These are phyloP conservation scores for Chaetomium sp. DNA, from an alignment of 2,329 filamentous ascomycete species.

Conservation along the genomic window DNA sequence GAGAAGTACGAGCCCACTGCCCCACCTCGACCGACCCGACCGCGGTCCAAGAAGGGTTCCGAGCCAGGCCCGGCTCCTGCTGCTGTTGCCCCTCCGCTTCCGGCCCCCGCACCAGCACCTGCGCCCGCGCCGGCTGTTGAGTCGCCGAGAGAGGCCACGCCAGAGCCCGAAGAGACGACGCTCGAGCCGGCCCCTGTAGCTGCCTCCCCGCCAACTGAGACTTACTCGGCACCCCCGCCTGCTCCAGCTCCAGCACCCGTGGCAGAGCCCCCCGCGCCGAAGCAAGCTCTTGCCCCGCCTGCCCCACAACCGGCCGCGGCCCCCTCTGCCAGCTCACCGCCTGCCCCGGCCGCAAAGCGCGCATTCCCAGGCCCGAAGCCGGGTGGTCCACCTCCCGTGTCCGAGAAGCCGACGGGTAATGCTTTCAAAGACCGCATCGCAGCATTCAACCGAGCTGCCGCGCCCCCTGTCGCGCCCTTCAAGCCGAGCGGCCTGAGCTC, in stretches of 20 bases:
- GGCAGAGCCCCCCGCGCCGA: conserved; percentile 22
- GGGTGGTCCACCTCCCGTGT: conserved; percentile 57
- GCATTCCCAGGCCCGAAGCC: conserved; percentile 33
- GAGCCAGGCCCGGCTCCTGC: conserved; percentile 27
- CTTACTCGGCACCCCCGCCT: conserved; percentile 24
- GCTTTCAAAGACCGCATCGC: conserved; percentile 95
- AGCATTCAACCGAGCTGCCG: conserved; percentile 87
- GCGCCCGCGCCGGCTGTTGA: neutral
- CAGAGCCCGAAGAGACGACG: conserved; percentile 22
- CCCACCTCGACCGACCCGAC: conserved; percentile 75
- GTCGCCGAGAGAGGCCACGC: conserved; percentile 27
- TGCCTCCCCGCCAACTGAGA: conserved; percentile 22
- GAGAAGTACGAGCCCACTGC: conserved; percentile 90
- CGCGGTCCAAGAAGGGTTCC: conserved; percentile 61
- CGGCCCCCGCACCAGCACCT: conserved; percentile 14
- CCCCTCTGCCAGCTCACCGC: conserved; percentile 30
- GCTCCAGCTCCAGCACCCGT: conserved; percentile 21
- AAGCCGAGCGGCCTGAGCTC: conserved; percentile 63
- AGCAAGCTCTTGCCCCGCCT: conserved; percentile 28
- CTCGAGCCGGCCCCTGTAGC: conserved; percentile 16
- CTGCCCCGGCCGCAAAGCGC: conserved; percentile 31
- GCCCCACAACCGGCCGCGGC: conserved; percentile 32
- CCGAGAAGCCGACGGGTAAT: conserved; percentile 66
- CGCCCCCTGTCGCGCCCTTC: conserved; percentile 82
- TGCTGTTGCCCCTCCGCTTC: conserved; percentile 19